Base-by-base conservation (phyloP, 768 basidiomycete species). In the Chalciporus chontae region DNA sequence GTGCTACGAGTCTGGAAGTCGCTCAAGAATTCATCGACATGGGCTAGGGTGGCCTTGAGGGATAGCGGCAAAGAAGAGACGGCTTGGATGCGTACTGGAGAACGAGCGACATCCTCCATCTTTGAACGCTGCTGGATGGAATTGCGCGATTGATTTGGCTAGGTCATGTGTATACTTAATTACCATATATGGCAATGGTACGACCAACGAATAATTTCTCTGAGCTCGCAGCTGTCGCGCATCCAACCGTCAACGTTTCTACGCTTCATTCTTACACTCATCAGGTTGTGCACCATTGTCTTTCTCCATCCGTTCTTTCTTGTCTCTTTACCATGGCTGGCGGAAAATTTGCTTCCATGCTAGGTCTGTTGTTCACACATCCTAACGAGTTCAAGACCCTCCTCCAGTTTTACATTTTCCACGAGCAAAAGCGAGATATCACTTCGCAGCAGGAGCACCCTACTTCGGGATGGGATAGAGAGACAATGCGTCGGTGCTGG, bases 401-500 rank as follows among this genome's bases (percentile, higher is more conserved):
- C 29, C 57, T 94, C 21, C 88, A 93, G 61, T 97, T 85, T 74
- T 81, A 80, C 59, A 58, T 96, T 29, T 94, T 85, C 71, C 81
- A 92, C 69, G 85, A 92, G 52, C 75, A 78, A 56, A 83, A 83
- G 61, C 83, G 93, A 58, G 90, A 94, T 60, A 89, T 98, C 59
- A 83, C 88, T 39, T 75, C 81, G 2, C 71, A 81, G 49, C 70
- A 77, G 54, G 90, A 97, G 59, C 81, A 88, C 57, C 72, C 77
- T 0, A 83, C 85, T 17, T 89, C 92, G 1, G 91, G 91, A 38
- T 97, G 89, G 84, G 84, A 96, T 71, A 76, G 95, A 48, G 63
- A 78, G 34, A 74, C 81, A 8, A 99, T 99, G 95, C 80, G 83
- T 48, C 76, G 81, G 38, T 97, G 94, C 63, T 97, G 94, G 94